These are phyloP conservation scores for Phylloporus sp. DNA, from an alignment of 768 basidiomycete genomes.

Conservation along the genomic window DNA sequence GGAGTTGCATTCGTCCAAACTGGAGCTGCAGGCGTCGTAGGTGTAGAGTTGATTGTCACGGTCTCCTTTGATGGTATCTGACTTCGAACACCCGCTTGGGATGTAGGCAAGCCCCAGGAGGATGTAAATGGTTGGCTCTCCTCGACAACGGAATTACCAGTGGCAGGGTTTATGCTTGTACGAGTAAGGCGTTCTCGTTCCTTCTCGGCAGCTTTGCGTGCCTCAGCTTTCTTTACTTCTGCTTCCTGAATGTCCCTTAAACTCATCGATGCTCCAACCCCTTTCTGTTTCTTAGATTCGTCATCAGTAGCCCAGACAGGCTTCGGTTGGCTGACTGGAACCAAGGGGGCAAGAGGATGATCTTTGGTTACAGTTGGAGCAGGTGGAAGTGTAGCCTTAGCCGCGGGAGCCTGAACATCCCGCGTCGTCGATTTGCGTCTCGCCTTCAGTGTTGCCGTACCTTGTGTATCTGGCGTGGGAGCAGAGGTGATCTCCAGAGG, in stretches of 20 bases:
- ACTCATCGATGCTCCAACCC: slow-evolving; percentile 48
- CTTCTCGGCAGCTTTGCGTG: slow-evolving; percentile 68
- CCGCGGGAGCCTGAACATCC: slow-evolving; percentile 21
- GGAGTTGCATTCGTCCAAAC: slow-evolving; percentile 75
- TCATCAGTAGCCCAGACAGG: slow-evolving; percentile 69
- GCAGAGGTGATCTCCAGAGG: slow-evolving; percentile 11
- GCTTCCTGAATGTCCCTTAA: slow-evolving; percentile 95
- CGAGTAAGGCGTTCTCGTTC: slow-evolving; percentile 64
- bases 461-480: slow-evolving; percentile 14
- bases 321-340: slow-evolving; percentile 36
- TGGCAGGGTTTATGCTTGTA: slow-evolving; percentile 35
- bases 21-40: slow-evolving; percentile 36
- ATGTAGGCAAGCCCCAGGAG: slow-evolving; percentile 85
- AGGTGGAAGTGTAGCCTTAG: slow-evolving; percentile 15
- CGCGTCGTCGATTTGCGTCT: slow-evolving; percentile 27
- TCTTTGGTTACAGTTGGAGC: slow-evolving; percentile 14
- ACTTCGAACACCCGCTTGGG: slow-evolving; percentile 63
- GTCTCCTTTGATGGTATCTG: slow-evolving; percentile 41
- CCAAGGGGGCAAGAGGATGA: slow-evolving; percentile 19
- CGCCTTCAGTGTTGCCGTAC: slow-evolving; percentile 20
- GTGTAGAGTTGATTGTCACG: slow-evolving; percentile 16
- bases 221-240: slow-evolving; percentile 78
- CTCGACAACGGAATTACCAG: slow-evolving; percentile 40
- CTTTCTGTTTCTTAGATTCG: slow-evolving; percentile 55
- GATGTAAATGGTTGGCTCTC: slow-evolving; percentile 60